Base-by-base conservation (phyloP, 768 basidiomycete genomes). In the Mycena pura region DNA sequence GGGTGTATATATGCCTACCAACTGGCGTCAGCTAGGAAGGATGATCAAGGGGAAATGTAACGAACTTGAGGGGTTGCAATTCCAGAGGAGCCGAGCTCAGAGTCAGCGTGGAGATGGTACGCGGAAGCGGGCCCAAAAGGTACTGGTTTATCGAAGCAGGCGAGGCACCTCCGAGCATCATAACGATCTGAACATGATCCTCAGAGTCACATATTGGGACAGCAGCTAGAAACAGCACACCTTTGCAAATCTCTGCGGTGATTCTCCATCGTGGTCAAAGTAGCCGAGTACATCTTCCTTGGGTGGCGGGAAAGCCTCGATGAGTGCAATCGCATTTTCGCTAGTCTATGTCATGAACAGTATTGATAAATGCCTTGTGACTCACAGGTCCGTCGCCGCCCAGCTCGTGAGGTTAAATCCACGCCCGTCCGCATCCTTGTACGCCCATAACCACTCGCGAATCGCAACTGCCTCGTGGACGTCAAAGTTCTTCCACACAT, bases 401-500 rank as follows among this genome's bases (percentile, higher is more conserved):
- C 60, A 56, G 11, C 14, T 5, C 2, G 57, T 62, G 0, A 66
- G 27, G 29, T 66, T 55, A 47, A 66, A 59, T 1, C 60, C 60
- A 3, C 39, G 24, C 27, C 60, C 64, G 17, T 49, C 47, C 8
- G 28, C n/a, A n/a, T 59, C 60, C 40, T 31, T 48, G 43, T 66
- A 66, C 14, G 39, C 52, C 52, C 29, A 40, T 19, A 66, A 48
- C 64, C 64, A 66, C 24, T 50, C 46, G 11, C 64, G 60, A 29
- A 66, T 66, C 10, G 57, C 60, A 6, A 36, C 52, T 2, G 53
- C 64, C 21, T n/a, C n/a, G n/a, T 62, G 56, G 19, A 66, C 60
- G 47, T 62, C 60, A 21, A 66, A 49, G 31, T 66, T 66, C 64
- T 56, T 53, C 64, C 64, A 66, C 34, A 66, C 64, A 38, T 66